These are phyloP conservation scores for Fusarium vanettenii DNA, from an alignment of 2,329 filamentous ascomycete genomes.

Conservation along the genomic window DNA sequence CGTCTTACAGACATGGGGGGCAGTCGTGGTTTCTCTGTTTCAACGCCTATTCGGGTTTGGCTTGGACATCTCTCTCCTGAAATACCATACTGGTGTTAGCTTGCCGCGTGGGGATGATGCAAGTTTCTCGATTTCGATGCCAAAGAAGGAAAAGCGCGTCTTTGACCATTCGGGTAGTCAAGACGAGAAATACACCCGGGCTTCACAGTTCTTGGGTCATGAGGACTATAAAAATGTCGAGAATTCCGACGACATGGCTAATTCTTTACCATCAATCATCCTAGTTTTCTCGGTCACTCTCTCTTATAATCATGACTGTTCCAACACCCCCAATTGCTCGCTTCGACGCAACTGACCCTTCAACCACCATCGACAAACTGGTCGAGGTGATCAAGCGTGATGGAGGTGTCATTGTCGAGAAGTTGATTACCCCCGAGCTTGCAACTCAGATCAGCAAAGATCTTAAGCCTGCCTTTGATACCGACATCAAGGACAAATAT, in stretches of 20 bases:
- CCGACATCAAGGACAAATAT: slow-evolving; percentile 49
- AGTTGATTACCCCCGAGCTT: slow-evolving; percentile 47
- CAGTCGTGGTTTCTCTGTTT: neutral
- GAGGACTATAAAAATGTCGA: neutral
- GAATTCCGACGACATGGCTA: neutral
- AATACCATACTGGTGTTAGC: neutral
- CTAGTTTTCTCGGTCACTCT: neutral
- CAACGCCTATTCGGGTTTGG: neutral
- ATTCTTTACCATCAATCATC: neutral
- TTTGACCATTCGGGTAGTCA: neutral
- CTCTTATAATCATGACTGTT: neutral
- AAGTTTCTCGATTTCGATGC: neutral
- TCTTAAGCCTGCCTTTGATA: slow-evolving; percentile 52
- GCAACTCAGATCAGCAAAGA: slow-evolving; percentile 51
- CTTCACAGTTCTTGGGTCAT: neutral
- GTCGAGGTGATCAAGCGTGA: slow-evolving; percentile 35
- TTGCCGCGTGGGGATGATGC: neutral
- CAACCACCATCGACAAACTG: neutral
- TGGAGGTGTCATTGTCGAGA: slow-evolving; percentile 52
- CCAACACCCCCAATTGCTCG: neutral
- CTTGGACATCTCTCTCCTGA: neutral
- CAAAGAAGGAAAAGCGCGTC: neutral
- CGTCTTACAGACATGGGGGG: neutral
- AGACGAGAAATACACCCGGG: neutral
- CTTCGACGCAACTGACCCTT: neutral